Evolutionary conservation across 768 basidiomycete species (phyloP).

Genomic region (Leucocoprinus sp.): DNA sequence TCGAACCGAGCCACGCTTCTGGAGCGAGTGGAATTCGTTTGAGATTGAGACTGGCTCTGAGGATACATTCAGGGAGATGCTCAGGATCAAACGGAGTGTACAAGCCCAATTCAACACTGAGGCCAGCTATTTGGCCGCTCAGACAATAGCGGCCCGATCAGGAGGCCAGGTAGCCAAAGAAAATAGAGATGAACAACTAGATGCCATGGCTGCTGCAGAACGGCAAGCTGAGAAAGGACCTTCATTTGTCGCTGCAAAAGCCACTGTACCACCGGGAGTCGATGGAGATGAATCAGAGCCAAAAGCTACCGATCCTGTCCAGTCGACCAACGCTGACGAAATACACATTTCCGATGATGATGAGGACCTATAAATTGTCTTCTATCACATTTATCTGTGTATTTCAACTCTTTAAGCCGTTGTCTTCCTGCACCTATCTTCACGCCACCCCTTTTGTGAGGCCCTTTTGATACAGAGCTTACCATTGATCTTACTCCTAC

Average conservation of each 20-base stretch:
- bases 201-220: constrained; percentile 87
- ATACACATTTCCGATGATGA: constrained; percentile 88
- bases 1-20: constrained; percentile 84
- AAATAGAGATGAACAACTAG: constrained; percentile 38
- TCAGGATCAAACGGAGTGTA: constrained; percentile 94
- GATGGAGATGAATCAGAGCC: constrained; percentile 28
- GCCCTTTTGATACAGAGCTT: background rate
- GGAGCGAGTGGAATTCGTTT: constrained; percentile 95
- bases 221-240: constrained; percentile 55
- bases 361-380: constrained; percentile 44
- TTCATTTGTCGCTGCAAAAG: constrained; percentile 73
- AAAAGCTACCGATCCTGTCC: constrained; percentile 24
- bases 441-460: background rate
- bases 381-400: constrained; percentile 12
- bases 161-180: constrained; percentile 34
- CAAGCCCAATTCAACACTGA: constrained; percentile 99
- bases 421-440: background rate
- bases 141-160: constrained; percentile 67
- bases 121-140: constrained; percentile 85
- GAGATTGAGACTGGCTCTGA: constrained; percentile 99
- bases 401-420: background rate
- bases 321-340: constrained; percentile 61
- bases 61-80: constrained; percentile 94
- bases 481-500: background rate
- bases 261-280: constrained; percentile 31